Conservation (phyloP, 352 stramenopile genomes). For the Phytopythium helicoides region DNA sequence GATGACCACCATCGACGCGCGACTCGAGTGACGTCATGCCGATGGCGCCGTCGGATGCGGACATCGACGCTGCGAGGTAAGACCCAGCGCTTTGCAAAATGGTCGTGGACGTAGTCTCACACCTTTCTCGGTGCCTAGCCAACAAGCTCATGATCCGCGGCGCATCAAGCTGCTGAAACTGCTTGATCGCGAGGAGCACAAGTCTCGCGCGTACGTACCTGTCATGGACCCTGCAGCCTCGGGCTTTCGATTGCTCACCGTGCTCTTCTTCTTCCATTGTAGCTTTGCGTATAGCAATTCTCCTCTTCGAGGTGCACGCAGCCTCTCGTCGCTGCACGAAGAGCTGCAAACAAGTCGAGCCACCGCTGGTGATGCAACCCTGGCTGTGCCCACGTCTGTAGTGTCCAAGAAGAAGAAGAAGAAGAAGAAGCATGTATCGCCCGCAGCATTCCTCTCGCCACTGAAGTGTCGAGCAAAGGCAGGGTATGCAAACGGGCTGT, state of each 20-base stretch:
- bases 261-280: background rate
- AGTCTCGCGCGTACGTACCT: conserved; percentile 12
- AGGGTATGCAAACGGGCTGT: background rate
- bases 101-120: too few relatives aligned
- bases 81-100: background rate
- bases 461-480: conserved; percentile 14
- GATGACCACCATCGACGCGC: too few relatives aligned
- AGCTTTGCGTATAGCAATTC: conserved; percentile 8
- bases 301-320: conserved; percentile 22
- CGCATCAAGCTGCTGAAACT: conserved; percentile 21
- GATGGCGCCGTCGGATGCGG: too few relatives aligned
- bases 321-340: conserved; percentile 26
- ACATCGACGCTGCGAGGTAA: background rate
- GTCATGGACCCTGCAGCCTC: background rate
- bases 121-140: too few relatives aligned
- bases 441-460: conserved; percentile 26
- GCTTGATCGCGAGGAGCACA: conserved; percentile 20
- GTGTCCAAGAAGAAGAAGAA: conserved; percentile 11
- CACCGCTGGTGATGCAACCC: background rate
- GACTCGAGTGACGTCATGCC: too few relatives aligned
- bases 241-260: background rate
- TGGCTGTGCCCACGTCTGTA: too few relatives aligned
- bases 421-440: conserved; percentile 9
- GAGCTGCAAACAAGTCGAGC: conserved; percentile 1
- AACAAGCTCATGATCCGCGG: conserved; percentile 5